Conservation (phyloP, 768 basidiomycete genomes). For the Sporobolomyces pararoseus region DNA sequence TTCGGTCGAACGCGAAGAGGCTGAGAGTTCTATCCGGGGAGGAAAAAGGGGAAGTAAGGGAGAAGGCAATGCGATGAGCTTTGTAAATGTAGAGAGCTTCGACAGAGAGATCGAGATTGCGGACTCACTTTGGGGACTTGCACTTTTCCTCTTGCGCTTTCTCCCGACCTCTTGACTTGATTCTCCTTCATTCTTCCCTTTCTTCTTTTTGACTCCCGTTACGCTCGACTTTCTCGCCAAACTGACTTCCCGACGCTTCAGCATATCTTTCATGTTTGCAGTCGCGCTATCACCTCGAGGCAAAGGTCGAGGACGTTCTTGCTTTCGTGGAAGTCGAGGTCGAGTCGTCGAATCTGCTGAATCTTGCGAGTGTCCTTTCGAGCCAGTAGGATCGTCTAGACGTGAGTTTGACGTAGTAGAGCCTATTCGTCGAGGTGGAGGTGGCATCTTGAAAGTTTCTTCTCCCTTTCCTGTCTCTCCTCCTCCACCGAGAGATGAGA, state of each 20-base stretch:
- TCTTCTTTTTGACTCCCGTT: constrained; percentile 12
- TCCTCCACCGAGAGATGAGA: neutral
- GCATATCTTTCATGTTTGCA: neutral
- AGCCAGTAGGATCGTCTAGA: neutral
- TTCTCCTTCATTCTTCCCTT: neutral
- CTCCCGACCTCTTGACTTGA: neutral
- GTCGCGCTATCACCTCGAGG: constrained; percentile 21
- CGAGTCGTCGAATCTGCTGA: neutral
- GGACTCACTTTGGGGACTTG: constrained; percentile 31
- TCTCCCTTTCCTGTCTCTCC: neutral
- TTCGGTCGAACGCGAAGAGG: neutral
- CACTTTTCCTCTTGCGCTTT: constrained; percentile 34
- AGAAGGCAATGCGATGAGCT: neutral
- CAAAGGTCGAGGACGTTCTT: constrained; percentile 32
- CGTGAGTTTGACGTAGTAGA: neutral
- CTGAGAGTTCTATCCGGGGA: constrained; percentile 4
- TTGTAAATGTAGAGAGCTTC: too few species aligned
- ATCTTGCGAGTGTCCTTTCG: neutral
- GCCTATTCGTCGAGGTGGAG: neutral
- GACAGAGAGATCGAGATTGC: neutral
- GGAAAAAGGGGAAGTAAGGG: too few species aligned
- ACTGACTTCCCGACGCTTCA: constrained; percentile 33
- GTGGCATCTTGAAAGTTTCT: constrained; percentile 37
- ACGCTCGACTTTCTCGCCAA: constrained; percentile 13
- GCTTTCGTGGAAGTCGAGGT: constrained; percentile 18